phyloP scores from a whole-genome alignment of 2,329 filamentous ascomycete genomes.

The Leptographium wingfieldii region DNA sequence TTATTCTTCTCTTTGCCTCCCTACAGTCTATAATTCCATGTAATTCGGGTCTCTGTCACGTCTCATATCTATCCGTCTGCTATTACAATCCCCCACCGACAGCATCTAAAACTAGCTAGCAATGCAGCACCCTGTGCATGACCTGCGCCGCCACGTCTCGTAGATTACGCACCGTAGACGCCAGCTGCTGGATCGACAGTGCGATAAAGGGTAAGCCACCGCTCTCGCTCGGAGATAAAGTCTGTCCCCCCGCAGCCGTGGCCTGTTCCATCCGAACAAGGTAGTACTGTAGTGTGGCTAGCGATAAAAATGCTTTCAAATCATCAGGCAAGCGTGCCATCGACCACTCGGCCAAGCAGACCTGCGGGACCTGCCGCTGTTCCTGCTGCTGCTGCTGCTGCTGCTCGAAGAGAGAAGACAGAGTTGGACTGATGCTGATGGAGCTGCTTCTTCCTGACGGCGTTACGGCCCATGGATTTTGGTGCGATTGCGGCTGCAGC shows the following conservation, averaged over 20 bases:
- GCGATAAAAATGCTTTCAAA: not conserved
- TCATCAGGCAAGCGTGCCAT: not conserved
- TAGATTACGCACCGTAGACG: not conserved
- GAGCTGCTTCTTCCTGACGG: too few species aligned
- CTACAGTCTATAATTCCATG: too few species aligned
- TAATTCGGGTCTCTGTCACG: too few species aligned
- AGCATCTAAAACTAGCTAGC: not conserved
- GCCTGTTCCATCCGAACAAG: not conserved
- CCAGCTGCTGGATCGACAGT: not conserved
- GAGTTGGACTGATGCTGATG: not conserved
- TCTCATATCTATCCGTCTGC: too few species aligned
- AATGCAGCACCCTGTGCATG: not conserved
- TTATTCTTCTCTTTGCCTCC: too few species aligned
- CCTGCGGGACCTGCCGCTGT: too few species aligned
- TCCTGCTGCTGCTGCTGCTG: too few species aligned
- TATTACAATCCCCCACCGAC: too few species aligned
- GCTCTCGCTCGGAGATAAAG: not conserved
- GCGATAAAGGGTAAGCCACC: not conserved
- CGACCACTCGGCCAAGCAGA: too few species aligned
- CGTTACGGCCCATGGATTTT: not conserved
- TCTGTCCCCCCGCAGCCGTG: not conserved
- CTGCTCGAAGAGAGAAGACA: too few species aligned
- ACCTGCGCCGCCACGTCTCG: not conserved
- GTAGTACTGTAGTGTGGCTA: not conserved
- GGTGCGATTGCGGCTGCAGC: not conserved